Evolutionary conservation across 208 protist genomes (phyloP), one percentile per base, ranked within the genome.

Genomic region (Sergeia podlipaevii): DNA sequence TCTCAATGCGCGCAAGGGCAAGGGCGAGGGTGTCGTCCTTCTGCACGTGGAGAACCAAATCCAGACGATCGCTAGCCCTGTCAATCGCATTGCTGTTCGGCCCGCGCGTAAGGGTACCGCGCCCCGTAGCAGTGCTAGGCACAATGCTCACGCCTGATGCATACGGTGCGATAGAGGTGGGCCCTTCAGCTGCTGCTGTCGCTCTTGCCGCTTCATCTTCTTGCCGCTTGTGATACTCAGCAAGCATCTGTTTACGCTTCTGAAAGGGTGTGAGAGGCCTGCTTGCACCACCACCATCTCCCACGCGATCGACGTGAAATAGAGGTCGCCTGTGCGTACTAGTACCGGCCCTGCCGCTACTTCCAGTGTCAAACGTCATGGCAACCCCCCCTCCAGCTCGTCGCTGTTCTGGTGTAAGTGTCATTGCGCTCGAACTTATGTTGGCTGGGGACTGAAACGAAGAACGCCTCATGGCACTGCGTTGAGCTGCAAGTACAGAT

Each of bases 11-110:
- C 6, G 37, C 18, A 0, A 70, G 38, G n/a, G 60, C 45, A 26
- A 43, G 26, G 6, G 60, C 60, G 0, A 73, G 30, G 6, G 39
- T 28, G 45, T 66, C 71, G 20, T 68, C 60, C 7, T 60, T 47
- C 11, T 73, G 50, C 2, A 70, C 46, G 32, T 47, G 65, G 6
- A 78, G 60, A 15, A 73, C 33, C 15, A 64, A n/a, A 41, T 70
- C 65, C 20, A 64, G 42, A 13, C 42, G 42, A 15, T 38, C 34
- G n/a, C n/a, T n/a, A n/a, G n/a, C n/a, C n/a, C n/a, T n/a, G n/a
- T n/a, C n/a, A n/a, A n/a, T n/a, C n/a, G n/a, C n/a, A n/a, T n/a
- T n/a, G n/a, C n/a, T n/a, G n/a, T n/a, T n/a, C n/a, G n/a, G n/a
- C n/a, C n/a, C n/a, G n/a, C n/a, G n/a, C n/a, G n/a, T n/a, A n/a